Percentiles rank a stretch among this genome's conserved stretches.
These are phyloP conservation scores for Vigna trinervia DNA, from an alignment of 306 rosid species.

Conservation along the genomic window DNA sequence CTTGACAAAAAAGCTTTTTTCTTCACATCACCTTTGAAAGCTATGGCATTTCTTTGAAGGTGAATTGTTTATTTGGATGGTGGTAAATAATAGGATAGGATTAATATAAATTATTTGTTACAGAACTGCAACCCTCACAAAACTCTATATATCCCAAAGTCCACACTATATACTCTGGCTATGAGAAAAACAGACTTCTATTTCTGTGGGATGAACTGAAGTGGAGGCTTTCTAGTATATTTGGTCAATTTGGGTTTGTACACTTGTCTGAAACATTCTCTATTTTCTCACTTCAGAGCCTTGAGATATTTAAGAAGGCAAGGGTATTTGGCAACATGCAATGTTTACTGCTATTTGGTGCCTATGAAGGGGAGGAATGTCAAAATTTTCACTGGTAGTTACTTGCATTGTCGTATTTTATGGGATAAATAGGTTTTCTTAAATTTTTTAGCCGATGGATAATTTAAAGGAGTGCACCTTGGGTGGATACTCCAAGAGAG, in stretches of 20 bases:
- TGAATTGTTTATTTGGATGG: constrained; percentile 4
- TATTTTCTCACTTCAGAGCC: neutral
- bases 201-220: neutral
- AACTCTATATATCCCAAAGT: no score
- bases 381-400: neutral
- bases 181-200: neutral
- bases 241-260: constrained; percentile 7
- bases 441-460: constrained; percentile 8
- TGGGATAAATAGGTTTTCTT: constrained; percentile 21
- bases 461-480: neutral
- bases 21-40: neutral
- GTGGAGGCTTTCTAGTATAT: neutral
- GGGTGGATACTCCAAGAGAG: neutral
- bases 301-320: constrained; percentile 23
- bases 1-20: neutral
- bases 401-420: constrained; percentile 8
- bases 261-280: neutral
- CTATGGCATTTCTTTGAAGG: neutral
- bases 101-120: no score
- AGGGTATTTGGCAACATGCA: constrained; percentile 9
- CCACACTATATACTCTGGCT: neutral
- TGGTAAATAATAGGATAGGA: no score
- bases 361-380: constrained; percentile 1
- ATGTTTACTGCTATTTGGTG: neutral
- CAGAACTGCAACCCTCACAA: no score